Evolutionary conservation across 2,329 filamentous ascomycete genomes (phyloP).

Genomic region (Hypomyces perniciosus): DNA sequence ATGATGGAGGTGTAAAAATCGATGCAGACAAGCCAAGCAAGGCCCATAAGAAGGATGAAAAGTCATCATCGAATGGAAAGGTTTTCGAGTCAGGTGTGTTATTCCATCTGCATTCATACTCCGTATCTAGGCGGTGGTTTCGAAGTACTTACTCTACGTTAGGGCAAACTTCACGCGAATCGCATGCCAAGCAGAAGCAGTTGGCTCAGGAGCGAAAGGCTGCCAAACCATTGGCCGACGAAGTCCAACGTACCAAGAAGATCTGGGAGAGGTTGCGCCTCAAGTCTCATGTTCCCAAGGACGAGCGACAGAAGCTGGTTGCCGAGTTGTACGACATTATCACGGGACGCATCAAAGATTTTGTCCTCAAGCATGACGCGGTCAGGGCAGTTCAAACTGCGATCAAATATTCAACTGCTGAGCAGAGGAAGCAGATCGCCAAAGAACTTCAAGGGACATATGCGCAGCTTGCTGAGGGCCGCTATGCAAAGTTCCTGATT

Average conservation of each 20-base stretch:
- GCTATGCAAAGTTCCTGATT: slow-evolving; percentile 95
- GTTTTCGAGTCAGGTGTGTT: slow-evolving; percentile 37
- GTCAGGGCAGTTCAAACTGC: slow-evolving; percentile 96
- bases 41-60: slow-evolving; percentile 25
- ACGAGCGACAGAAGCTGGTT: slow-evolving; percentile 82
- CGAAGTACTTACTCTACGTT: slow-evolving; percentile 1
- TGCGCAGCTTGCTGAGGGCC: slow-evolving; percentile 80
- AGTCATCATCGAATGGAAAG: slow-evolving; percentile 29
- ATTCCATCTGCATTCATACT: background rate
- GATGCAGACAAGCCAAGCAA: slow-evolving; percentile 35
- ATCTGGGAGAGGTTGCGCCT: slow-evolving; percentile 90
- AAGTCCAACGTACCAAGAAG: slow-evolving; percentile 85
- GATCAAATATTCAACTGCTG: slow-evolving; percentile 85
- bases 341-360: slow-evolving; percentile 85
- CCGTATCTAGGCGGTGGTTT: too few species aligned
- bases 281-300: slow-evolving; percentile 87
- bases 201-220: slow-evolving; percentile 83
- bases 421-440: slow-evolving; percentile 82
- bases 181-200: slow-evolving; percentile 88
- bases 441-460: slow-evolving; percentile 81
- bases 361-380: slow-evolving; percentile 97
- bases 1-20: slow-evolving; percentile 48
- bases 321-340: slow-evolving; percentile 88
- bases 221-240: slow-evolving; percentile 86
- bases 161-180: slow-evolving; percentile 66